Base-by-base conservation (phyloP, 2,329 filamentous ascomycete species). In the Penicillium brasilianum region DNA sequence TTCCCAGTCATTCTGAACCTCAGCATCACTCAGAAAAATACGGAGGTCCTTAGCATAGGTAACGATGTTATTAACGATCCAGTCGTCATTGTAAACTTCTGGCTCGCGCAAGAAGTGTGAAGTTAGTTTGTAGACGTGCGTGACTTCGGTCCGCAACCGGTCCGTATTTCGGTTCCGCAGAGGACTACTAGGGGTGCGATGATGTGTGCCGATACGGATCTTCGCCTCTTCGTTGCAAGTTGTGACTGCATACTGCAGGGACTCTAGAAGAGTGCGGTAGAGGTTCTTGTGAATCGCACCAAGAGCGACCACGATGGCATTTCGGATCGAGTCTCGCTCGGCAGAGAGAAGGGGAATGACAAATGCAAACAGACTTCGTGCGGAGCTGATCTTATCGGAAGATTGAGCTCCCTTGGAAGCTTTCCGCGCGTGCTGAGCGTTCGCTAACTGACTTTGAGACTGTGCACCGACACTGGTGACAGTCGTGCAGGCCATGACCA, bases 401-500 rank as follows among this genome's bases (percentile, higher is more conserved):
- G 86, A 83, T 30, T 87, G 84, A 2, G 85, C 79, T 48, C 84
- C 80, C 66, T 84, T 91, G 1, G 95, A 97, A 2, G 86, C 86
- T 74, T 96, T 97, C 46, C 94, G 87, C 4, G 87, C 84, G 76
- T 98, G 94, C 65, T 96, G 90, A 39, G 84, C 84, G 63, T 84
- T 84, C 13, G 83, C 81, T 32, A 88, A 82, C 58, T 88, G 86
- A 22, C 83, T 83, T 62, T 85, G 82, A 36, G 82, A 83, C 58
- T 86, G 82, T 20, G 82, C 87, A 10, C 92, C 92, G 10, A 92
- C 86, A 67, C 95, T 95, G 39, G 91, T 93, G 59, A 99, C 83
- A 0, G 95, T 98, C 10, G 94, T 97, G 77, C 96, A 99, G 10
- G 94, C 95, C 79, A 99, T 97, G 58, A 97, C 93, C 28, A 99